A percentile compares a stretch with the other conserved stretches of the same genome.
Evolutionary conservation across 768 basidiomycete genomes (phyloP).

Genomic region (Glaciozyma martinii): DNA sequence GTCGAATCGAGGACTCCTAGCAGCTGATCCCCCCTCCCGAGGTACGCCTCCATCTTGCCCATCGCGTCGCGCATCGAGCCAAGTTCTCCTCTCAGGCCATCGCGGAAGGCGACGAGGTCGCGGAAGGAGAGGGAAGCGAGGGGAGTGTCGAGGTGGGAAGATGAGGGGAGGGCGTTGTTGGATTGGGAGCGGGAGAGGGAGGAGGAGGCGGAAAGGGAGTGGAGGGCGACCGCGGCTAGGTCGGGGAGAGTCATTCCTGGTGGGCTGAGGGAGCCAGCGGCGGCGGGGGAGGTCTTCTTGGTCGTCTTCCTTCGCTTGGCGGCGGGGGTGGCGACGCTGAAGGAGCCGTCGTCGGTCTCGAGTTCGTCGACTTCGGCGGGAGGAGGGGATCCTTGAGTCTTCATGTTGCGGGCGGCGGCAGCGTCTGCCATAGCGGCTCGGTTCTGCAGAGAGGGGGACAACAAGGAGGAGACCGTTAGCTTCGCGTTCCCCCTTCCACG

Average conservation of each 20-base stretch:
- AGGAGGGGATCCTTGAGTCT: neutral
- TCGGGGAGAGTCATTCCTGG: neutral
- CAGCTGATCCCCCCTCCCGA: neutral
- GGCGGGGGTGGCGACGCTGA: neutral
- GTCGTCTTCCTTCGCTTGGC: constrained; percentile 5
- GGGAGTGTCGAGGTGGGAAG: neutral
- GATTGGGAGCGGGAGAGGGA: constrained; percentile 6
- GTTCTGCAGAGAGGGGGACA: constrained; percentile 3
- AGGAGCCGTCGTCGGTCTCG: too few species aligned
- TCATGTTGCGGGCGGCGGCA: neutral
- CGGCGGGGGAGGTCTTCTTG: neutral
- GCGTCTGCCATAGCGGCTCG: constrained; percentile 16
- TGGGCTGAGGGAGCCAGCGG: neutral
- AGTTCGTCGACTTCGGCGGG: neutral
- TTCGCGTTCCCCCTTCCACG: neutral
- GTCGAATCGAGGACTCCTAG: neutral
- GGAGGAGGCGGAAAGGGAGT: constrained; percentile 6
- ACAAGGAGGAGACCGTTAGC: too few species aligned
- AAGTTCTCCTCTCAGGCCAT: neutral
- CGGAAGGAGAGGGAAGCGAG: neutral
- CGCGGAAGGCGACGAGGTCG: constrained; percentile 5
- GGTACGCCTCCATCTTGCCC: neutral
- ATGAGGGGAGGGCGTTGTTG: neutral
- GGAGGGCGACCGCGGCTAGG: constrained; percentile 1
- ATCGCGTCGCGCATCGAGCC: neutral